Base-by-base conservation (phyloP, 2,329 filamentous ascomycete genomes). In the Bisporella sp. region DNA sequence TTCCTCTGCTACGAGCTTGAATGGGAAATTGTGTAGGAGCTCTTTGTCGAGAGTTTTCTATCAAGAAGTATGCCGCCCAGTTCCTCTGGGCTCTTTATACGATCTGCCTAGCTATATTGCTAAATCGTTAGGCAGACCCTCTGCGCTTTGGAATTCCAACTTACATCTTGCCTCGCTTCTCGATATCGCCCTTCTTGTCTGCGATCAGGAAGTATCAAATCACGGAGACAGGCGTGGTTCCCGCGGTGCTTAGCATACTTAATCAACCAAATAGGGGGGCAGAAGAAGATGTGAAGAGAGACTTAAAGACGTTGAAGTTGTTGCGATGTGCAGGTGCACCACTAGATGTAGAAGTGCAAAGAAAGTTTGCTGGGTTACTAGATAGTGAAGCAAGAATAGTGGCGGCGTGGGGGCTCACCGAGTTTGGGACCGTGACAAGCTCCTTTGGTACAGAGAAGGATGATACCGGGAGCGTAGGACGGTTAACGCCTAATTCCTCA, bases 91-190 rank as follows among this genome's bases (percentile, higher is more conserved):
- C 21, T 21, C 21, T 21, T 21, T 21, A 21, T 21, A 21, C 21
- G 21, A 21, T 21, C 21, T 21, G 21, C 21, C 21, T 21, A 21
- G 21, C 21, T 21, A 21, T 21, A 21, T 2, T 21, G 21, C 21
- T 21, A 21, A 21, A 3, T 21, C 21, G 21, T 21, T 21, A 21
- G 21, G 21, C 21, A 37, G 35, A 79, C 63, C 82, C 78, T 9
- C 87, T 92, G 70, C 83, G 82, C 5, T 64, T 75, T 45, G 71
- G 73, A 29, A 69, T 81, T 1, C 82, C 84, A 1, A 78, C 87
- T 11, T 93, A 91, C 66, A 72, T 92, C 52, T 89, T 93, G 85
- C 70, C 78, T 3, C 76, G 78, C 47, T 95, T 90, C 66, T 81
- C 90, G 62, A 87, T 91, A 52, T 58, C 80, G 50, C 75, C 81